Evolutionary conservation across 305 asterid species (phyloP), one percentile per base, ranked within the genome.

Genomic region (Ruellia speciosa): DNA sequence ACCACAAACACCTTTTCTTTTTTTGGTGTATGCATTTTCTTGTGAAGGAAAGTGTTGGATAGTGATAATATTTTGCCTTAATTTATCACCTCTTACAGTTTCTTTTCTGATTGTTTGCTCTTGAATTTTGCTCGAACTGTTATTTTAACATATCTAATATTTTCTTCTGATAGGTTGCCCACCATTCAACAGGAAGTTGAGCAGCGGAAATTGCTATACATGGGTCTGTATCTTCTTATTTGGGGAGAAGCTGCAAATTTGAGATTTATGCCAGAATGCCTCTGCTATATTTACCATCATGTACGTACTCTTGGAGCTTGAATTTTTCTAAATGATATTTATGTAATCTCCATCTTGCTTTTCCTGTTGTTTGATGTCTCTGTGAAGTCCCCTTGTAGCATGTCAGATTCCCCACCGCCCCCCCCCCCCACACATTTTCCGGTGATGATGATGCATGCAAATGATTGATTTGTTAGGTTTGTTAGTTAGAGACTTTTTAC

Each of bases 191-290:
- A 88, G 69, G 99, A 92, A 83, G 90, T 88, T 74, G 96, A 92
- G 84, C 99, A 92, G 74, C 69, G 97, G 60, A 92, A 88, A 80
- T 78, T 92, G 72, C 71, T 92, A 34, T 92, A 92, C 67, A 88
- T 88, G 86, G 95, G 99, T 49, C 80, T 92, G 43, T 92, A 92
- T 81, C 99, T 92, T 76, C 96, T 92, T 72, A 92, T 92, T 46
- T 92, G 99, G 99, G 99, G 99, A 53, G 99, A 92, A 74, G 96
- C 97, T 74, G 97, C 99, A 55, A 92, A 92, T 75, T 77, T 92
- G 78, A 80, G 99, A 77, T 92, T 88, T 62, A 84, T 92, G 99
- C 99, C 99, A 28, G 99, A 92, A 78, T 88, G 99, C 79, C 88
- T 92, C 47, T 88, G 99, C 83, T 92, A 81, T 68, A 92, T 92